Evolutionary conservation across 768 basidiomycete genomes (phyloP).

Genomic region (Tricholoma sp.): DNA sequence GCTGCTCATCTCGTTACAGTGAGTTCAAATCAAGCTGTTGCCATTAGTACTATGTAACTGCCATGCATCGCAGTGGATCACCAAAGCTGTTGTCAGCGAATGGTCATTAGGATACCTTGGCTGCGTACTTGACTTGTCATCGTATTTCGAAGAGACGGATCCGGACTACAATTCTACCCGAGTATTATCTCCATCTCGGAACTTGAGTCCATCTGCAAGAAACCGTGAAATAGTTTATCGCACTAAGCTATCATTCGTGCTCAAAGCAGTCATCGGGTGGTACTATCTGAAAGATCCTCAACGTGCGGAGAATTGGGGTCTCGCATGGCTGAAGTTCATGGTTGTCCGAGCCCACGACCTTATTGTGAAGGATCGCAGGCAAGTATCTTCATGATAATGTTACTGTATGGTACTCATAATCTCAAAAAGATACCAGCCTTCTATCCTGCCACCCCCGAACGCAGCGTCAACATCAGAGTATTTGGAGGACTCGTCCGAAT

Average conservation of each 20-base stretch:
- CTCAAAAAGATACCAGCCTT: not conserved
- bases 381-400: not conserved
- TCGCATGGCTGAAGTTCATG: constrained; percentile 14
- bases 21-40: not conserved
- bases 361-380: constrained; percentile 4
- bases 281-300: constrained; percentile 14
- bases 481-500: not conserved
- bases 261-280: constrained; percentile 22
- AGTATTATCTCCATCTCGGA: not conserved
- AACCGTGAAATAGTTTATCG: not conserved
- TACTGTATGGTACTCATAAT: not conserved
- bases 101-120: not conserved
- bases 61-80: not conserved
- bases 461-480: not conserved
- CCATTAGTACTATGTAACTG: not conserved
- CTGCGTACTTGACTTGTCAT: not conserved
- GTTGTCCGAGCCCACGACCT: constrained; percentile 15
- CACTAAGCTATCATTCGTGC: not conserved
- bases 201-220: not conserved
- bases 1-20: not conserved
- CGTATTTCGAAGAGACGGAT: not conserved
- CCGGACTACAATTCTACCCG: not conserved
- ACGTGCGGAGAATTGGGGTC: constrained; percentile 16
- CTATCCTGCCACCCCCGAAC: not conserved
- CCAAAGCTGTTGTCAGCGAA: not conserved